phyloP scores from a whole-genome alignment of 306 rosid genomes.

The Argentina anserina region DNA sequence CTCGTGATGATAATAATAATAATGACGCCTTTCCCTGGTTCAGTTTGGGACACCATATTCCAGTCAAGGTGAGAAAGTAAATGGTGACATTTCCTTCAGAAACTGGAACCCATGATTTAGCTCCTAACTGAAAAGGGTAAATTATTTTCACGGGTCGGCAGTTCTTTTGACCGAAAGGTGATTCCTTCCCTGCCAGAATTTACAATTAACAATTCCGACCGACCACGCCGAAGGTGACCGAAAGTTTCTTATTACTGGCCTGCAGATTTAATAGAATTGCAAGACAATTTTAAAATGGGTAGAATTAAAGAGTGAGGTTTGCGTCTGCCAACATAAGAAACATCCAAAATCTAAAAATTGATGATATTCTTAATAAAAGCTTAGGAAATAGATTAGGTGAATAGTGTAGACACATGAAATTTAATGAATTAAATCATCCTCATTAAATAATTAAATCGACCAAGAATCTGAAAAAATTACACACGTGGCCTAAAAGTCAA shows the following conservation, averaged over 20 bases:
- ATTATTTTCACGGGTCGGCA: neutral
- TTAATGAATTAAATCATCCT: too few relatives aligned
- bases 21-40: neutral
- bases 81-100: neutral
- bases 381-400: too few relatives aligned
- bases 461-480: too few relatives aligned
- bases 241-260: neutral
- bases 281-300: neutral
- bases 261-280: neutral
- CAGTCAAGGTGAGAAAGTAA: neutral
- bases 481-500: too few relatives aligned
- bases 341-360: neutral
- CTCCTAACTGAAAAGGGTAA: neutral
- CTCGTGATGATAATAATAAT: neutral
- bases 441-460: too few relatives aligned
- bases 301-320: neutral
- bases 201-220: neutral
- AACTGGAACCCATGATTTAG: slow-evolving; percentile 3
- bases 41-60: neutral
- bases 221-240: neutral
- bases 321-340: neutral
- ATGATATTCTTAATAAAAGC: neutral
- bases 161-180: neutral
- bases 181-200: neutral
- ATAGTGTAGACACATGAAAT: too few relatives aligned